Base-by-base conservation (phyloP, 1,284 basidiomycete genomes). In the Trametes versicolor region DNA sequence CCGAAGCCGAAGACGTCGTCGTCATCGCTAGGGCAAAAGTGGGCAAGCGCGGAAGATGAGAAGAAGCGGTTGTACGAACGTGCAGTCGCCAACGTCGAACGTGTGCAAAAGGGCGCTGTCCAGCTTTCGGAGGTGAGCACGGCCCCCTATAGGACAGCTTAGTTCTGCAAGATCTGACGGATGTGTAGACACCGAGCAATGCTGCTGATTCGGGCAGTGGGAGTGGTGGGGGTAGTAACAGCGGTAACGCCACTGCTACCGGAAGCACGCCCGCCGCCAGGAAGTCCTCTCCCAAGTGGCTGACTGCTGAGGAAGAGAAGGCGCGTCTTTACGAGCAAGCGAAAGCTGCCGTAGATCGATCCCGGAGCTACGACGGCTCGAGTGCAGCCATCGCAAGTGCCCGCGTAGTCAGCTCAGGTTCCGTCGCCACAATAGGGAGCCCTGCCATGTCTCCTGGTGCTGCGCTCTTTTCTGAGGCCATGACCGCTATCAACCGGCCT, bases 231-330 rank as follows among this genome's bases (percentile, higher is more conserved):
- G 41, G 48, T 15, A 45, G 54, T 19, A 48, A 48, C 19, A 45
- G 47, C 27, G 37, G 41, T 19, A 21, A 17, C n/a, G 36, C 59
- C 2, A 39, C 60, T 9, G 36, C 49, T 5, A 39, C 58, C 15
- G 39, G 48, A 1, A 55, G 50, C 23, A 58, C 66, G 27, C 52
- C 60, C 25, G 25, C 70, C 19, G 47, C 62, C 21, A 66, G 48
- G 36, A 67, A 65, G 37, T 55, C 65, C 8, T 48, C 63, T n/a
- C 61, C 54, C 13, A 55, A 54, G 27, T 93, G 90, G 90, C 80
- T 79, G 5, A 84, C 87, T 0, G 90, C 92, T 0, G 91, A 92
- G 74, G 85, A 88, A 67, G 92, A 94, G 73, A 93, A 94, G 73
- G 75, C 85, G 2, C 80, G 83, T 34, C 75, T 94, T 21, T 96